A percentile compares a stretch with the other conserved stretches of the same genome.
Conservation (phyloP, 1,284 basidiomycete species). For the Sporisorium sorghi region DNA sequence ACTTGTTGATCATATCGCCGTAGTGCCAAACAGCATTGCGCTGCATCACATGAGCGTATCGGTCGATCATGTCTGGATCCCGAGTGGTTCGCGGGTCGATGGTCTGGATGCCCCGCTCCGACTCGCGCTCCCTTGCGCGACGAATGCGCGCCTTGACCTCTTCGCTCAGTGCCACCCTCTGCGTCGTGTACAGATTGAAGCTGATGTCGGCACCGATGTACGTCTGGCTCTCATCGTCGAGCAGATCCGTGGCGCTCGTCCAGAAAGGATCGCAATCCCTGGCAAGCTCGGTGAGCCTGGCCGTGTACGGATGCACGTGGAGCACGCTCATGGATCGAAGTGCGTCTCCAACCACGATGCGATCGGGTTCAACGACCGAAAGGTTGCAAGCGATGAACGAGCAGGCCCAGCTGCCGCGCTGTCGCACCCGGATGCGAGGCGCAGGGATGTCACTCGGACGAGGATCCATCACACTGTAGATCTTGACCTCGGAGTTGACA, state of each 20-base stretch:
- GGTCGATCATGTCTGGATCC: slow-evolving; percentile 12
- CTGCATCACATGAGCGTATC: slow-evolving; percentile 59
- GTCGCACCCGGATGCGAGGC: slow-evolving; percentile 29
- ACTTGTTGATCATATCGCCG: slow-evolving; percentile 66
- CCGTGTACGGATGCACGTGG: slow-evolving; percentile 38
- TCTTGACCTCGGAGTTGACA: slow-evolving; percentile 62
- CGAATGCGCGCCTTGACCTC: slow-evolving; percentile 42
- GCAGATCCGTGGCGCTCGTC: slow-evolving; percentile 59
- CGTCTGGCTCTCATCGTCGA: slow-evolving; percentile 54
- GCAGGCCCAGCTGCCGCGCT: slow-evolving; percentile 57
- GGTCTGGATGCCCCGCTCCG: slow-evolving; percentile 14
- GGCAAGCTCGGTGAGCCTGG: slow-evolving; percentile 55
- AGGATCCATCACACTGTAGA: slow-evolving; percentile 39
- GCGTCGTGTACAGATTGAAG: slow-evolving; percentile 65
- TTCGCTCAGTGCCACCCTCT: slow-evolving; percentile 46
- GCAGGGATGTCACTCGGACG: slow-evolving; percentile 10
- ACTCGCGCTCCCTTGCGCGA: slow-evolving; percentile 27
- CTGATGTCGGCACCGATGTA: slow-evolving; percentile 65
- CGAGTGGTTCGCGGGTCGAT: slow-evolving; percentile 1
- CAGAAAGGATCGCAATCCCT: slow-evolving; percentile 67
- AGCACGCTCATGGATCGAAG: slow-evolving; percentile 65
- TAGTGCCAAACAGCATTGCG: slow-evolving; percentile 61
- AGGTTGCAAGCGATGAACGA: slow-evolving; percentile 65
- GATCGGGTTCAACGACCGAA: slow-evolving; percentile 32
- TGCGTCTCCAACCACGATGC: slow-evolving; percentile 64